Evolutionary conservation across 2,329 filamentous ascomycete species (phyloP).

Genomic region (Hypoxylon sp.): DNA sequence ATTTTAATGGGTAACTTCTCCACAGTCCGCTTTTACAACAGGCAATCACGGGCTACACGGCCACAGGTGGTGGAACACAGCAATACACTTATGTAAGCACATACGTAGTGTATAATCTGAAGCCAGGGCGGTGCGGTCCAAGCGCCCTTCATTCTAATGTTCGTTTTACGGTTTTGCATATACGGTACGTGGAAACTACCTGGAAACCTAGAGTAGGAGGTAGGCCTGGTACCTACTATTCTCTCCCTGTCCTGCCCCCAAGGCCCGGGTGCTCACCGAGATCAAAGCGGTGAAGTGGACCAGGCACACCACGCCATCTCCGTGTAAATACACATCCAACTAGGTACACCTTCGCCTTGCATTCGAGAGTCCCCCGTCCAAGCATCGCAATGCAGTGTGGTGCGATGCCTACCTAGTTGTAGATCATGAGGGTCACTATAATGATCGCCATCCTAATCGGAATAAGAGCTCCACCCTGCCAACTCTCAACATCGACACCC

Average conservation of each 20-base stretch:
- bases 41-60: slow-evolving; percentile 14
- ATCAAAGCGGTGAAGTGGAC: slow-evolving; percentile 2
- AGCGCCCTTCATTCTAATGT: background rate
- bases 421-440: slow-evolving; percentile 13
- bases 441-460: slow-evolving; percentile 1
- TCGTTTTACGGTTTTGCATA: background rate
- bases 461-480: slow-evolving; percentile 16
- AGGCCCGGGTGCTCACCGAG: slow-evolving; percentile 22
- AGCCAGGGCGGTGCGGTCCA: background rate
- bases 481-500: slow-evolving; percentile 6
- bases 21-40: slow-evolving; percentile 26
- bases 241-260: slow-evolving; percentile 5
- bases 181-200: slow-evolving; percentile 8
- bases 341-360: slow-evolving; percentile 21
- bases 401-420: slow-evolving; percentile 25
- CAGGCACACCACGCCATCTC: slow-evolving; percentile 8
- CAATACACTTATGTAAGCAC: slow-evolving; percentile 16
- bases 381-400: slow-evolving; percentile 12
- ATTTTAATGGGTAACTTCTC: slow-evolving; percentile 26
- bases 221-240: slow-evolving; percentile 1
- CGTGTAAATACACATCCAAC: slow-evolving; percentile 11
- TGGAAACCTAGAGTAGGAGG: slow-evolving; percentile 7
- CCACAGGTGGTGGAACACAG: slow-evolving; percentile 34
- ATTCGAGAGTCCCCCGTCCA: slow-evolving; percentile 8
- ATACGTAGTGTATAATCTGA: slow-evolving; percentile 1